A percentile compares a stretch with the other conserved stretches of the same genome.
Evolutionary conservation across 169 alveolate genomes (phyloP).

Genomic region (Plasmodium fragile): DNA sequence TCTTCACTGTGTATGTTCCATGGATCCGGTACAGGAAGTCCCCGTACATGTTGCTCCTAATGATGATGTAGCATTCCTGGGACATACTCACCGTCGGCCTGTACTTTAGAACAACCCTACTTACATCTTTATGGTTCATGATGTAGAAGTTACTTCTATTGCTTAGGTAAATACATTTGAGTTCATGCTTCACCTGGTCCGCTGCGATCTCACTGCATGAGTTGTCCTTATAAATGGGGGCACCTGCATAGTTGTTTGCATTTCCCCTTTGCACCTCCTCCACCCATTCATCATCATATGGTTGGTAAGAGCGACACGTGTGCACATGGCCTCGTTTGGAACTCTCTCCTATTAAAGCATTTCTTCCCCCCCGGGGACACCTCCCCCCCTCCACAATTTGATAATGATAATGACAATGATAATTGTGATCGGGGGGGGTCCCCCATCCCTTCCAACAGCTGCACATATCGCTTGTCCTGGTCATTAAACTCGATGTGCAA

Average conservation of each 20-base stretch:
- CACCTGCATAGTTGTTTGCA: not conserved
- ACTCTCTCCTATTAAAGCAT: not conserved
- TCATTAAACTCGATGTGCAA: conserved; percentile 27
- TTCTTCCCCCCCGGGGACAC: not conserved
- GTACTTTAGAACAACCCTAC: conserved; percentile 22
- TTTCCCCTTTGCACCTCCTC: not conserved
- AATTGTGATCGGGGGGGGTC: no score
- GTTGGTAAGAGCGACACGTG: not conserved
- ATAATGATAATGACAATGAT: conserved; percentile 9
- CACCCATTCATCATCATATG: not conserved
- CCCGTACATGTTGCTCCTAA: conserved; percentile 37
- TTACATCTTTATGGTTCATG: not conserved
- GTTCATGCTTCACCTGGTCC: not conserved
- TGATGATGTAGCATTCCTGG: conserved; percentile 47
- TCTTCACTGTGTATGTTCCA: conserved; percentile 41
- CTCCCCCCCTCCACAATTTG: conserved; percentile 10
- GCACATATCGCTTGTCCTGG: conserved; percentile 31
- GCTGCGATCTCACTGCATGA: not conserved
- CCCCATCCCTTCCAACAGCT: not conserved
- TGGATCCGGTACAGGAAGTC: conserved; percentile 39
- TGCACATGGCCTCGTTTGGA: not conserved
- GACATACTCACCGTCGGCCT: conserved; percentile 27
- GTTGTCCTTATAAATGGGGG: not conserved
- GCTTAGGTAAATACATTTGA: conserved; percentile 52
- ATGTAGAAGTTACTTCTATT: conserved; percentile 27